phyloP scores from a whole-genome alignment of 768 basidiomycete genomes.

The Hygrocybe punicea region DNA sequence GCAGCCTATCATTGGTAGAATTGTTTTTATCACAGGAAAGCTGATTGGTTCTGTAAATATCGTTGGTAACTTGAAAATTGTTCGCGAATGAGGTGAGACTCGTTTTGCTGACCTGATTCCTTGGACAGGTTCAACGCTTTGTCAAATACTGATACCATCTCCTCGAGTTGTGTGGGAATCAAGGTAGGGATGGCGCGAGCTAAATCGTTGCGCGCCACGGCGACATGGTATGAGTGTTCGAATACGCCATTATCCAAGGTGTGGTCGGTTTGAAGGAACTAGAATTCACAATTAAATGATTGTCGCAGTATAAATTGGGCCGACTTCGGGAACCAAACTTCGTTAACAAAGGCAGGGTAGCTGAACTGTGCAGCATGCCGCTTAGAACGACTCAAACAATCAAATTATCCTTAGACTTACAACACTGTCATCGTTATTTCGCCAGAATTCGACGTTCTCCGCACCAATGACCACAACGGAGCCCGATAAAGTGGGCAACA shows the following conservation, averaged over 20 bases:
- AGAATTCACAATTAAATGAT: background rate
- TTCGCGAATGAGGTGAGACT: background rate
- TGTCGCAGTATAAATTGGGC: background rate
- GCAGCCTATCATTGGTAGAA: slow-evolving; percentile 5
- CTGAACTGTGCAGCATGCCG: slow-evolving; percentile 3
- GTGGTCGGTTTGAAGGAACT: slow-evolving; percentile 3
- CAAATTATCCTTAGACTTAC: slow-evolving; percentile 2
- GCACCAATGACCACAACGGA: slow-evolving; percentile 14
- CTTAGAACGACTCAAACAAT: background rate
- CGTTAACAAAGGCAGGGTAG: background rate
- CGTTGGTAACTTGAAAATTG: no score
- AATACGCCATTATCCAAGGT: background rate
- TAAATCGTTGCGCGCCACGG: slow-evolving; percentile 2
- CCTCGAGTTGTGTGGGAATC: slow-evolving; percentile 5
- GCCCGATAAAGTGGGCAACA: slow-evolving; percentile 16
- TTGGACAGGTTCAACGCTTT: background rate
- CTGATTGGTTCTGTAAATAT: background rate
- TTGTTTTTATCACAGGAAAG: slow-evolving; percentile 1
- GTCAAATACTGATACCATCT: slow-evolving; percentile 3
- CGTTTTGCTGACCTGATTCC: no score
- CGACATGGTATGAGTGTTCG: background rate
- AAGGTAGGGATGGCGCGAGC: slow-evolving; percentile 5
- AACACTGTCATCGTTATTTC: slow-evolving; percentile 13
- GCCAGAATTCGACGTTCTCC: slow-evolving; percentile 13
- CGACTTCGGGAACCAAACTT: background rate